These are phyloP conservation scores for Solanum tarapatanum DNA, from an alignment of 257 asterid genomes.

Conservation along the genomic window DNA sequence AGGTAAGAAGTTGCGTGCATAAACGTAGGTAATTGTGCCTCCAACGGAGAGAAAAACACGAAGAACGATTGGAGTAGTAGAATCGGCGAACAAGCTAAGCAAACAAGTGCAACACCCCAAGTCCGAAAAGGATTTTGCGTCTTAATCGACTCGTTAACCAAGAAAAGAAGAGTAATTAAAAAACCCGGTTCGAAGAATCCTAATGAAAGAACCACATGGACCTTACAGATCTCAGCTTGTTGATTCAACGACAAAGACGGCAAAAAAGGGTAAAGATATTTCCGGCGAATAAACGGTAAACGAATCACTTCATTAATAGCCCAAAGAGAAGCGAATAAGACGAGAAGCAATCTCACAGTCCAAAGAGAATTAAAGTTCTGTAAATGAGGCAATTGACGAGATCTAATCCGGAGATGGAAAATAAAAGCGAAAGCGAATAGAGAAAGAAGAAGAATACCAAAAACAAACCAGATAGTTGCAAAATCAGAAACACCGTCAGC, in stretches of 20 bases:
- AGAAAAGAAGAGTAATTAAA: slow-evolving; percentile 42
- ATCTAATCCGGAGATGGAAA: slow-evolving; percentile 34
- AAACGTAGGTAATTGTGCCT: slow-evolving; percentile 23
- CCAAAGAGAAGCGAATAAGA: slow-evolving; percentile 34
- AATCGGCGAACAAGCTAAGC: slow-evolving; percentile 26
- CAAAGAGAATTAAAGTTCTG: slow-evolving; percentile 54
- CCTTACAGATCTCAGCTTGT: slow-evolving; percentile 43
- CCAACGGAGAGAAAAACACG: slow-evolving; percentile 37
- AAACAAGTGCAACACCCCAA: slow-evolving; percentile 28
- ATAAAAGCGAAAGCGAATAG: slow-evolving; percentile 27
- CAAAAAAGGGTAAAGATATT: slow-evolving; percentile 18
- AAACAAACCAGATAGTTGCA: slow-evolving; percentile 19
- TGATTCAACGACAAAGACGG: slow-evolving; percentile 23
- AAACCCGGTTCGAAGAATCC: slow-evolving; percentile 69
- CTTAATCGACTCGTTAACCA: slow-evolving; percentile 52
- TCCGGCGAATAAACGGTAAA: slow-evolving; percentile 23
- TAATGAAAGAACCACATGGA: slow-evolving; percentile 54
- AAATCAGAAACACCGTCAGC: slow-evolving; percentile 29
- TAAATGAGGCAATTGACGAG: slow-evolving; percentile 29
- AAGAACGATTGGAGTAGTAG: slow-evolving; percentile 25
- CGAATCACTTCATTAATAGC: slow-evolving; percentile 41
- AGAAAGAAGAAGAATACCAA: slow-evolving; percentile 37
- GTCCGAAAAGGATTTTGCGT: slow-evolving; percentile 18
- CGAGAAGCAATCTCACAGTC: slow-evolving; percentile 59
- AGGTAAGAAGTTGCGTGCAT: slow-evolving; percentile 34